These are phyloP conservation scores for Colletotrichum salicis DNA, from an alignment of 2,329 filamentous ascomycete species.

Conservation along the genomic window DNA sequence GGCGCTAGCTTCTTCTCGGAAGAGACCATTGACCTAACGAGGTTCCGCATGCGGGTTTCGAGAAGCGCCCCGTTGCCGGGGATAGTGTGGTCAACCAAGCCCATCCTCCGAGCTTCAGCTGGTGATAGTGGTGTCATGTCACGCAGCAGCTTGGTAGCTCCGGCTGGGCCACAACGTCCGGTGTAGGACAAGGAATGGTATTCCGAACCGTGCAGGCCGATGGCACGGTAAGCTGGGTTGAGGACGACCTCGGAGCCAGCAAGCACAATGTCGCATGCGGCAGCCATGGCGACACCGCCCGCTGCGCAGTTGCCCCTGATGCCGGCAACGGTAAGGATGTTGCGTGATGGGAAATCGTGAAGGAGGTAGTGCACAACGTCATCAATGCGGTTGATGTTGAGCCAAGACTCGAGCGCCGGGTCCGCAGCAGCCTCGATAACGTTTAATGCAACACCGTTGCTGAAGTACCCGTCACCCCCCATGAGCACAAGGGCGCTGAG, in stretches of 20 bases:
- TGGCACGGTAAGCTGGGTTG: constrained; percentile 54
- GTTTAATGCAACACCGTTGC: constrained; percentile 56
- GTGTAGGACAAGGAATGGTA: constrained; percentile 53
- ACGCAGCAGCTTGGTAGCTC: constrained; percentile 45
- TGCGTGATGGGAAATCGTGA: constrained; percentile 47
- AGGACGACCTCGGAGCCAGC: constrained; percentile 50
- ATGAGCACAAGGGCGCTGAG: constrained; percentile 52
- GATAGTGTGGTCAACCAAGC: constrained; percentile 52
- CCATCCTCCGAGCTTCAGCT: constrained; percentile 48
- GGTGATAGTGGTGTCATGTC: constrained; percentile 52
- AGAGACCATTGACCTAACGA: constrained; percentile 45
- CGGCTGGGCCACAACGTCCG: constrained; percentile 48
- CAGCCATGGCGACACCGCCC: constrained; percentile 54
- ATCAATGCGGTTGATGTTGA: constrained; percentile 56
- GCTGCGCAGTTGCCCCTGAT: constrained; percentile 54
- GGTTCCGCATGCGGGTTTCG: constrained; percentile 48
- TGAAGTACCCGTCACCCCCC: constrained; percentile 53
- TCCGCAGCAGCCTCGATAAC: constrained; percentile 53
- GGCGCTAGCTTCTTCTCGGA: constrained; percentile 27
- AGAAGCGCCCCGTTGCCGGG: constrained; percentile 45
- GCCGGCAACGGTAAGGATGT: constrained; percentile 51
- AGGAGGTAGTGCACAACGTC: constrained; percentile 52
- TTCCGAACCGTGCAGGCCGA: constrained; percentile 51
- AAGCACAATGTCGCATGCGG: constrained; percentile 50
- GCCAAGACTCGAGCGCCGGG: constrained; percentile 52